A percentile compares a stretch with the other conserved stretches of the same genome.
These are phyloP conservation scores for Cryptococcus hybrid DNA, from an alignment of 1,284 basidiomycete species.

Conservation along the genomic window DNA sequence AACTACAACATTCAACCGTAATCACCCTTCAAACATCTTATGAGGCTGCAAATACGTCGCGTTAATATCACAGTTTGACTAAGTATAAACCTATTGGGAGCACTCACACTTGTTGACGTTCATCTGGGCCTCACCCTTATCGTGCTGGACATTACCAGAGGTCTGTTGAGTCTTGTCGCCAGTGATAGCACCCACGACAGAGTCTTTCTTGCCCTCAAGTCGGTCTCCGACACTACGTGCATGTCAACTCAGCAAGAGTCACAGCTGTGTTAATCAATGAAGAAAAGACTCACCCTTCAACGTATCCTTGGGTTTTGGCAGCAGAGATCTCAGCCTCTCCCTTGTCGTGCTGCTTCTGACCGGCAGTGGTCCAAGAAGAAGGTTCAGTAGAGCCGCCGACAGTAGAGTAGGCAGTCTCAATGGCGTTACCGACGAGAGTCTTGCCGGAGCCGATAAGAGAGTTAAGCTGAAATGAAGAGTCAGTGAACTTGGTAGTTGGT, in stretches of 20 bases:
- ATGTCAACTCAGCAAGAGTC: not conserved
- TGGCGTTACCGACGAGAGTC: slow-evolving; percentile 55
- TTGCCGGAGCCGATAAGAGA: slow-evolving; percentile 45
- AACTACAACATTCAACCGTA: too few species aligned
- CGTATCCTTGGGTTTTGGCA: slow-evolving; percentile 49
- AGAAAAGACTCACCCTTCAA: slow-evolving; percentile 54
- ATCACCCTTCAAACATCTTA: not conserved
- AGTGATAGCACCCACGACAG: slow-evolving; percentile 61
- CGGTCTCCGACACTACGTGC: slow-evolving; percentile 54
- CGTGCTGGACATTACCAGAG: slow-evolving; percentile 57
- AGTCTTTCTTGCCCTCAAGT: slow-evolving; percentile 64
- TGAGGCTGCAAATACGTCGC: not conserved
- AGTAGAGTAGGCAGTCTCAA: slow-evolving; percentile 56
- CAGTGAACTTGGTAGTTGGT: not conserved
- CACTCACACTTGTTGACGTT: slow-evolving; percentile 30
- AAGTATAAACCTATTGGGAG: too few species aligned
- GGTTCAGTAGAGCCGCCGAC: slow-evolving; percentile 43
- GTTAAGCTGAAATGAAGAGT: slow-evolving; percentile 32
- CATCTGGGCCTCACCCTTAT: slow-evolving; percentile 56
- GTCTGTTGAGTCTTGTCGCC: slow-evolving; percentile 64
- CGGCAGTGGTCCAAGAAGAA: slow-evolving; percentile 51
- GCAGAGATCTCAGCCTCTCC: slow-evolving; percentile 58
- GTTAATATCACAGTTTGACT: not conserved
- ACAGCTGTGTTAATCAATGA: not conserved
- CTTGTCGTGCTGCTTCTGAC: slow-evolving; percentile 60